Percentiles rank a stretch among this genome's conserved stretches.
phyloP scores from a whole-genome alignment of 192 early-diverging fungal genomes.

The Coemansia sp. region DNA sequence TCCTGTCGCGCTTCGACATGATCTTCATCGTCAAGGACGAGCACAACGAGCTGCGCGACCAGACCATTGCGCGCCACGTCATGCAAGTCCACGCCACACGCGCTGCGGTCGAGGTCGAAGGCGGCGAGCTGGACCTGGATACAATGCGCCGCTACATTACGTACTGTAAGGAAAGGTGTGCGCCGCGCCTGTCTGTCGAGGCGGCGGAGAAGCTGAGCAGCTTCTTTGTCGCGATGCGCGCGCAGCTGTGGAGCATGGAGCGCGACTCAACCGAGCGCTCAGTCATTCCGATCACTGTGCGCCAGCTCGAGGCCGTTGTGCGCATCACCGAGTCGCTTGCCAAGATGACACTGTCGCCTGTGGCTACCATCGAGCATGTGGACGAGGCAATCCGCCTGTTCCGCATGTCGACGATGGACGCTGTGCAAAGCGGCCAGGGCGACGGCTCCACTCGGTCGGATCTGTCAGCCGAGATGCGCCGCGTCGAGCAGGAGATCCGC shows the following conservation, averaged over 20 bases:
- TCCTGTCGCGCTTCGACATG: slow-evolving; percentile 99
- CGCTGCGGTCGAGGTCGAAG: slow-evolving; percentile 60
- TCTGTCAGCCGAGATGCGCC: slow-evolving; percentile 71
- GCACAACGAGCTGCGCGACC: slow-evolving; percentile 90
- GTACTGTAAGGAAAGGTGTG: slow-evolving; percentile 93
- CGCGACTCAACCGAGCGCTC: slow-evolving; percentile 67
- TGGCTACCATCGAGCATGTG: slow-evolving; percentile 85
- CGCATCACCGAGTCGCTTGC: slow-evolving; percentile 97
- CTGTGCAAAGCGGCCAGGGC: slow-evolving; percentile 82
- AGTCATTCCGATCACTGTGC: slow-evolving; percentile 95
- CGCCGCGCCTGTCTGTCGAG: slow-evolving; percentile 82
- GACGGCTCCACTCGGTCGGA: slow-evolving; percentile 77
- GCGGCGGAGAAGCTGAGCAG: slow-evolving; percentile 91
- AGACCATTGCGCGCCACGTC: slow-evolving; percentile 92
- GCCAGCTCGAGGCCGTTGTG: slow-evolving; percentile 97
- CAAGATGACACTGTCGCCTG: slow-evolving; percentile 85
- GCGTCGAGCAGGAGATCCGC: slow-evolving; percentile 81
- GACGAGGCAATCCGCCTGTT: slow-evolving; percentile 98
- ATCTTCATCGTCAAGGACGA: slow-evolving; percentile 99
- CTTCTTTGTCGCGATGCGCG: slow-evolving; percentile 91
- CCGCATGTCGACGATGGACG: slow-evolving; percentile 96
- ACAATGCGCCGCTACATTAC: slow-evolving; percentile 96
- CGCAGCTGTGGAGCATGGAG: slow-evolving; percentile 77
- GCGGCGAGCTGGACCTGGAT: slow-evolving; percentile 85
- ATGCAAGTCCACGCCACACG: slow-evolving; percentile 89